Base-by-base conservation (phyloP, 2,329 filamentous ascomycete species). In the Colletotrichum sp. region DNA sequence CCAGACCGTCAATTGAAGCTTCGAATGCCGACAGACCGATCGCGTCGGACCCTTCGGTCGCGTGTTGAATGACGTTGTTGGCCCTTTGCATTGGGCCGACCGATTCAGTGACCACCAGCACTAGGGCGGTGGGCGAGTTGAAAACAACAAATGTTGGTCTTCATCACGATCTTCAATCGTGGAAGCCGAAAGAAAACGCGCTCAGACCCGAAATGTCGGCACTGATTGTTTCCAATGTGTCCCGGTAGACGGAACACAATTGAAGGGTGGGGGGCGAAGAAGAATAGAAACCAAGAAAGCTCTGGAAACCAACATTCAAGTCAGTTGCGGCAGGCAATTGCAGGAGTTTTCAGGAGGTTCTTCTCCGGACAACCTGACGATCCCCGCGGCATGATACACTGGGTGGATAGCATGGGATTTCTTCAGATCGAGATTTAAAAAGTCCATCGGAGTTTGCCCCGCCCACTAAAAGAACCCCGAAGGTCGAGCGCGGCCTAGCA, bases 381-480 rank as follows among this genome's bases (percentile, higher is more conserved):
- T 8, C 12, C 24, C n/a, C n/a, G 44, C 6, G 5, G n/a, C n/a
- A 13, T 32, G 9, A 28, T 24, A 34, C 44, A 26, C 24, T 13
- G 13, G 24, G 32, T 24, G 34, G 36, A 26, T 21, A 24, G 63
- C 3, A 73, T 69, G 65, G 71, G 52, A 71, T 52, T 75, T 60
- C 9, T n/a, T 26, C 16, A 67, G 72, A 67, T 71, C 68, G 52
- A 75, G 52, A 71, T 66, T 16, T 52, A 24, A 62, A 75, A 75
- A 71, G 62, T 55, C 71, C 72, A 71, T 75, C 62, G 68, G 62
- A 67, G 60, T 62, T 65, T 26, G 44, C 26, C 60, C 44, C 60
- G 44, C 39, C 26, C 9, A 24, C 44, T 52, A 4, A 52, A 12
- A 52, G 44, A 52, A 21, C n/a, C n/a, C 44, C 44, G 44, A 52